Conservation (phyloP, 345 rosid genomes). For the Fremontodendron californicum region DNA sequence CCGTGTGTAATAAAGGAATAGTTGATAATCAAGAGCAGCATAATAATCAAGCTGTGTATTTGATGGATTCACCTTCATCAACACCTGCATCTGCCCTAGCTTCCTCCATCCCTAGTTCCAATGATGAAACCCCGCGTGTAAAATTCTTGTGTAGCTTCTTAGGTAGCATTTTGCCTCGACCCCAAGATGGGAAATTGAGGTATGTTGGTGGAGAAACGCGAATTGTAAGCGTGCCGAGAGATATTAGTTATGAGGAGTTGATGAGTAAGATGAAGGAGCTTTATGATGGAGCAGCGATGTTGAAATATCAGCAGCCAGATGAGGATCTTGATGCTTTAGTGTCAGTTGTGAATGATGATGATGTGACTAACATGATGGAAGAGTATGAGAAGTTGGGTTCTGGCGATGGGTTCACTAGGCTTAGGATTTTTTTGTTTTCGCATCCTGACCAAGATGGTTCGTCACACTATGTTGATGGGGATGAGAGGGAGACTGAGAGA, state of each 20-base stretch:
- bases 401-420: constrained; percentile 83
- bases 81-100: constrained; percentile 31
- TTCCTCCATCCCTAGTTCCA: constrained; percentile 33
- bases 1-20: constrained; percentile 52
- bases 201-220: constrained; percentile 97
- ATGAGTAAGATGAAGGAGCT: constrained; percentile 86
- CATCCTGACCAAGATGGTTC: constrained; percentile 62
- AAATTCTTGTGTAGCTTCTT: constrained; percentile 87
- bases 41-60: constrained; percentile 19
- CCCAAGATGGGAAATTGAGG: constrained; percentile 83
- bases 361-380: constrained; percentile 93
- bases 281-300: constrained; percentile 63
- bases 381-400: constrained; percentile 91
- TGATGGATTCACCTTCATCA: constrained; percentile 49
- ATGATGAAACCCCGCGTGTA: constrained; percentile 68
- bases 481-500: constrained; percentile 79
- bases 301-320: constrained; percentile 95
- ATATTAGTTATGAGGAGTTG: constrained; percentile 67
- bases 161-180: constrained; percentile 90
- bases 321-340: constrained; percentile 98
- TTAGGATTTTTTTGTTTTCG: constrained; percentile 83
- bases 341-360: constrained; percentile 89
- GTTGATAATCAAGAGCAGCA: constrained; percentile 21
- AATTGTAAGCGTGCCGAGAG: constrained; percentile 68
- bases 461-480: constrained; percentile 57